Evolutionary conservation across 257 asterid species (phyloP).

Genomic region (Lantana camara): DNA sequence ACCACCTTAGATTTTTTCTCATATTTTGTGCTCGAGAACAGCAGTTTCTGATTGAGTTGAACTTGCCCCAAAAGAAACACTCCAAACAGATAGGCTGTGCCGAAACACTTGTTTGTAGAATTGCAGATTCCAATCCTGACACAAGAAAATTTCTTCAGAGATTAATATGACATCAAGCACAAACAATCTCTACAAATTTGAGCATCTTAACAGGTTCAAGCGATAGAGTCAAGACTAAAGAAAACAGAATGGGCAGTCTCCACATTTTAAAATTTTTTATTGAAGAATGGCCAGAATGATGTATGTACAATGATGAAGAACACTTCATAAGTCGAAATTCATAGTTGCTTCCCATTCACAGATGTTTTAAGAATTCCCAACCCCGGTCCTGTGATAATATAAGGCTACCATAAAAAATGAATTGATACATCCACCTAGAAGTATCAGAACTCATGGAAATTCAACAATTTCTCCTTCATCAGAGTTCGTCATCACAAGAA

Average conservation of each 20-base stretch:
- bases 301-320: constrained; percentile 5
- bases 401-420: constrained; percentile 17
- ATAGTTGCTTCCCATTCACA: constrained; percentile 6
- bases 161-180: constrained; percentile 11
- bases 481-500: neutral
- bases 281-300: constrained; percentile 5
- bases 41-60: constrained; percentile 11
- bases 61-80: constrained; percentile 18
- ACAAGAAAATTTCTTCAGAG: constrained; percentile 27
- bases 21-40: constrained; percentile 1
- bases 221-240: constrained; percentile 4
- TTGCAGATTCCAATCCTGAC: constrained; percentile 33
- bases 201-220: constrained; percentile 24
- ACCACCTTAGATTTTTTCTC: constrained; percentile 11
- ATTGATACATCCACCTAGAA: constrained; percentile 4
- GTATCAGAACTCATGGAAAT: constrained; percentile 6
- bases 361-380: constrained; percentile 5
- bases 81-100: constrained; percentile 22
- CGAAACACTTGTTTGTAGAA: constrained; percentile 9
- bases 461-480: constrained; percentile 14
- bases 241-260: too few species aligned
- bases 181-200: constrained; percentile 3
- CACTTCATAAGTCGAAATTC: neutral
- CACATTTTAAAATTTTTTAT: neutral
- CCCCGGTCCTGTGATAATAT: neutral